Evolutionary conservation across 257 asterid genomes (phyloP).

Genomic region (Ehretia macrophylla): DNA sequence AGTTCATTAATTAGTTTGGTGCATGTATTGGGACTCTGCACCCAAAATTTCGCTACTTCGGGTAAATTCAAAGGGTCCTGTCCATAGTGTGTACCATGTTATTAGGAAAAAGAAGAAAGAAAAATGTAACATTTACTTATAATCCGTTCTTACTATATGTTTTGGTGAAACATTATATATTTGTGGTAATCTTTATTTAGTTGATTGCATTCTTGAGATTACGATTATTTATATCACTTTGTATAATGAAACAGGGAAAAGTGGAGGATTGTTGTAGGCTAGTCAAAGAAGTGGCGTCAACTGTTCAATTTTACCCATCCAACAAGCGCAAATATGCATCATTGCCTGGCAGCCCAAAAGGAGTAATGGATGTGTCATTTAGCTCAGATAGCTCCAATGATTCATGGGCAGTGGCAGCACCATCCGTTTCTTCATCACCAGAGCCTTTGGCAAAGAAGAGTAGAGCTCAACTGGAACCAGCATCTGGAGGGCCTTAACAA

Average conservation of each 20-base stretch:
- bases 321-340: constrained; percentile 54
- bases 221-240: not conserved
- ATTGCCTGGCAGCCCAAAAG: constrained; percentile 69
- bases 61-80: too few relatives aligned
- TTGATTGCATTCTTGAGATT: not conserved
- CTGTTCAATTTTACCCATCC: constrained; percentile 21
- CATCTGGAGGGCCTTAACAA: constrained; percentile 1
- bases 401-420: constrained; percentile 35
- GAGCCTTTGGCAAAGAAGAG: constrained; percentile 56
- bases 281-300: constrained; percentile 48
- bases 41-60: too few relatives aligned
- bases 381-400: constrained; percentile 49
- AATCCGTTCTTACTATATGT: too few relatives aligned
- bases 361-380: constrained; percentile 56
- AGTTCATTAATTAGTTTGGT: too few relatives aligned
- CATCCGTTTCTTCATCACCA: constrained; percentile 69
- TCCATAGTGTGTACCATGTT: too few relatives aligned
- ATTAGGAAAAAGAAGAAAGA: too few relatives aligned
- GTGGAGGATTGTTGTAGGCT: constrained; percentile 60
- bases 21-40: too few relatives aligned
- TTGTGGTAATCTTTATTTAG: too few relatives aligned
- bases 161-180: too few relatives aligned
- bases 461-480: constrained; percentile 17
- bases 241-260: constrained; percentile 40
- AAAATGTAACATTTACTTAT: too few relatives aligned